phyloP scores from a whole-genome alignment of 2,329 filamentous ascomycete genomes.

The Neocucurbitaria cava region DNA sequence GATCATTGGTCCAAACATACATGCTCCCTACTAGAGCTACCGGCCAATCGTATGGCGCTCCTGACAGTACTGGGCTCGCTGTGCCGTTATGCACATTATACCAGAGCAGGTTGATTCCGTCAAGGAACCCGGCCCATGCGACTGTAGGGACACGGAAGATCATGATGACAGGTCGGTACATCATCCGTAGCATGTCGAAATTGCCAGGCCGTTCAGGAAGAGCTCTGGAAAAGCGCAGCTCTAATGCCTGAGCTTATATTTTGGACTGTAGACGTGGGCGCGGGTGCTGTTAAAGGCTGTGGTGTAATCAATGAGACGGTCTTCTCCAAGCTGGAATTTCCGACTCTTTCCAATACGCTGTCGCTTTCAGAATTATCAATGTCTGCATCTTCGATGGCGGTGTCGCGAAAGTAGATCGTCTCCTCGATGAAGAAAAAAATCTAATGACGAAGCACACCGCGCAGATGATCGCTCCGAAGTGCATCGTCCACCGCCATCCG shows the following conservation, averaged over 20 bases:
- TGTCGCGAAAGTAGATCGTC: background rate
- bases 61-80: conserved; percentile 2
- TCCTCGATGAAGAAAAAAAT: conserved; percentile 5
- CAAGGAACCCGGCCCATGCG: conserved; percentile 5
- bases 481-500: background rate
- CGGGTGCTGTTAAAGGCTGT: no score
- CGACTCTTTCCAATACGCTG: no score
- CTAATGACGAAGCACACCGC: background rate
- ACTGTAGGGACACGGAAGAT: background rate
- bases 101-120: conserved; percentile 8
- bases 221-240: background rate
- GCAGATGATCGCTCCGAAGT: background rate
- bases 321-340: no score
- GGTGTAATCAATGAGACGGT: no score
- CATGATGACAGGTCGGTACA: background rate
- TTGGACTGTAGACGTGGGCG: no score
- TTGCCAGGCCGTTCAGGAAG: background rate
- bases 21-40: background rate
- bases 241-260: background rate
- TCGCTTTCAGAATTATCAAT: no score
- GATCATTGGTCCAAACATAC: conserved; percentile 3
- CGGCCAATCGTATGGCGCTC: conserved; percentile 5
- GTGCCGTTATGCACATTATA: conserved; percentile 17
- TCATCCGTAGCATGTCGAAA: background rate
- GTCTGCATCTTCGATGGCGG: background rate